Base-by-base conservation (phyloP, 2,329 filamentous ascomycete species). In the Microsporum audouinii region DNA sequence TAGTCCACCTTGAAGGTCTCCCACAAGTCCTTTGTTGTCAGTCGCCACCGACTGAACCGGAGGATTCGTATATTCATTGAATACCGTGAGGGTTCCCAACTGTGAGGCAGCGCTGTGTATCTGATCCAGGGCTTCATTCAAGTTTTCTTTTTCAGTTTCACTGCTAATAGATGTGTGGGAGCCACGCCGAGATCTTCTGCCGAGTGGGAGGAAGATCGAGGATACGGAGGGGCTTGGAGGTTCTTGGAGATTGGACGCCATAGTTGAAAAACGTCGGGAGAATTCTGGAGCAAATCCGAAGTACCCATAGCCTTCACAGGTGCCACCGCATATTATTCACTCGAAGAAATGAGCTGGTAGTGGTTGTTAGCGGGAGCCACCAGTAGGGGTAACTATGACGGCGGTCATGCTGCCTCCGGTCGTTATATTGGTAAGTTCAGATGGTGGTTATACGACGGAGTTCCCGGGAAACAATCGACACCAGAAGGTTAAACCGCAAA, bases 51-150 rank as follows among this genome's bases (percentile, higher is more conserved):
- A 77, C 0, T 88, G 85, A 3, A 86, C 85, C 0, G 87, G 82
- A 0, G 76, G 77, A 59, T 70, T 72, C 5, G 88, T 88, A 69
- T 95, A 91, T 70, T 96, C 91, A 75, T 95, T 95, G 75, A 97
- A 97, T 6, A 91, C 95, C 1, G 92, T 97, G 56, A 97, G 80
- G 38, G 85, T 84, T 64, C 88, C 88, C 38, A 88, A 88, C 71
- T 89, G 88, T 69, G 88, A 95, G n/a, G 91, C 91, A 4, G 88
- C 86, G 58, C 80, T 90, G 73, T 96, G 92, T 66, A 96, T 96
- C 68, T 89, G 86, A 74, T 95, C 88, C 63, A 96, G 84, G 17
- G 87, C 83, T 64, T 89, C 84, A 38, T 88, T 84, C 41, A 92
- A 80, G 61, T 88, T 86, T 64, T 90, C 88, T 70, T 84, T 88